Percentiles rank a stretch among this genome's conserved stretches.
Evolutionary conservation across 139 green algal genomes (phyloP).

Genomic region (Edaphochlamys debaryana): DNA sequence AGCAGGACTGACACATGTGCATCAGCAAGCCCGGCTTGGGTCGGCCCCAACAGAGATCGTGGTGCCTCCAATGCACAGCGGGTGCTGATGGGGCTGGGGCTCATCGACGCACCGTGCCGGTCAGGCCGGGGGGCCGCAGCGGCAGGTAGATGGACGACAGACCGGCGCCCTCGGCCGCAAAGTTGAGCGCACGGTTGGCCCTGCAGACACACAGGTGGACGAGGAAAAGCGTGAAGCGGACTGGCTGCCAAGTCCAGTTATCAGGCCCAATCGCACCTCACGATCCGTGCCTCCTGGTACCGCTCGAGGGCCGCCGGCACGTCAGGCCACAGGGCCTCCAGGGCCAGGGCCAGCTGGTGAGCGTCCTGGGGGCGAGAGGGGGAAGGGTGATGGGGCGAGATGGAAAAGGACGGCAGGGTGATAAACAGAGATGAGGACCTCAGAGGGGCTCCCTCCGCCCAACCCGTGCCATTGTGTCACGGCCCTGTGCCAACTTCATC

Average conservation of each 20-base stretch:
- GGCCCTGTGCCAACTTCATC: no score
- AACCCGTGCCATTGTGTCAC: no score
- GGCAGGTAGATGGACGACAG: not conserved
- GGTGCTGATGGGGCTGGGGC: no score
- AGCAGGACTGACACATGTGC: no score
- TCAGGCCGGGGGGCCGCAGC: not conserved
- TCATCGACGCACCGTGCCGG: no score
- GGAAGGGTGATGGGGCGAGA: no score
- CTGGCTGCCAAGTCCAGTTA: not conserved
- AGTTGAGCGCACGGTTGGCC: not conserved
- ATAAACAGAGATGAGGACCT: no score
- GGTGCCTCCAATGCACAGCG: no score
- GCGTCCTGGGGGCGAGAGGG: slow-evolving; percentile 8
- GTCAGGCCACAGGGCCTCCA: slow-evolving; percentile 50
- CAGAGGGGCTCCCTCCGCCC: no score
- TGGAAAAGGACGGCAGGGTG: no score
- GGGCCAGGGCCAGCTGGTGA: slow-evolving; percentile 54
- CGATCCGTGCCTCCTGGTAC: slow-evolving; percentile 29
- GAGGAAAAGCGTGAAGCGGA: not conserved
- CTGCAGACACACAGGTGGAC: not conserved
- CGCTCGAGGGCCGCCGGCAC: slow-evolving; percentile 15
- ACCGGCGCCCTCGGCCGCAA: not conserved
- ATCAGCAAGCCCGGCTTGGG: no score
- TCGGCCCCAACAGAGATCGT: no score
- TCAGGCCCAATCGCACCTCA: not conserved